Evolutionary conservation across 176 grass and related monocot species (phyloP), one percentile per base, ranked within the genome.

Genomic region (Puya raimondii): DNA sequence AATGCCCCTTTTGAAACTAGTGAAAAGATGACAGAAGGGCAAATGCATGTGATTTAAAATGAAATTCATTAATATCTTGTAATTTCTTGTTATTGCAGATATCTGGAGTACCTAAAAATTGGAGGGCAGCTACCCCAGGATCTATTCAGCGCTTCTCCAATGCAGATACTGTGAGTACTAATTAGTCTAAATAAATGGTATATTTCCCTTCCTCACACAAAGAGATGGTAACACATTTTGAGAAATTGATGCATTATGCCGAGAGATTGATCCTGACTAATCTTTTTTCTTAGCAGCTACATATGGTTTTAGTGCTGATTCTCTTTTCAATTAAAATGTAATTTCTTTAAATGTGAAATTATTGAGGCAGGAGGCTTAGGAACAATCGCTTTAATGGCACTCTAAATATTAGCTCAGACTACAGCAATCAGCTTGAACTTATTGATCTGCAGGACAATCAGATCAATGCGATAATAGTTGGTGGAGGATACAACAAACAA

Each of bases 131-230:
- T 96, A 4, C 92, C 86, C 0, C 65, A 78, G 49, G 9, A 58
- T 47, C 70, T 96, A 50, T 96, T 96, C 49, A 75, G 81, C 76
- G 72, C 79, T 77, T 53, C 88, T 23, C 56, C 75, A 54, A 25
- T 96, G 23, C 86, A 96, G 73, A 96, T 78, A 68, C 48, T 89
- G 92, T 96, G 76, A 96, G 88, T 79, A 50, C 50, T 65, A 20
- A 12, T 53, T 77, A 17, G 21, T 18, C 29, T 33, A 33, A 33
- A 33, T 33, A 4, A 33, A 33, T 33, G 29, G 29, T 33, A 33
- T 33, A 33, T 33, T 33, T 33, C 29, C 29, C 29, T 3, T 33
- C 29, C 29, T 33, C 29, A 4, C 29, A 33, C 29, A 33, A 33
- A 33, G 3, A 33, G 29, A 33, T 33, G 29, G 29, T 33, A 33